These are phyloP conservation scores for Penicillium sclerotigenum DNA, from an alignment of 2,329 filamentous ascomycete genomes.

Conservation along the genomic window DNA sequence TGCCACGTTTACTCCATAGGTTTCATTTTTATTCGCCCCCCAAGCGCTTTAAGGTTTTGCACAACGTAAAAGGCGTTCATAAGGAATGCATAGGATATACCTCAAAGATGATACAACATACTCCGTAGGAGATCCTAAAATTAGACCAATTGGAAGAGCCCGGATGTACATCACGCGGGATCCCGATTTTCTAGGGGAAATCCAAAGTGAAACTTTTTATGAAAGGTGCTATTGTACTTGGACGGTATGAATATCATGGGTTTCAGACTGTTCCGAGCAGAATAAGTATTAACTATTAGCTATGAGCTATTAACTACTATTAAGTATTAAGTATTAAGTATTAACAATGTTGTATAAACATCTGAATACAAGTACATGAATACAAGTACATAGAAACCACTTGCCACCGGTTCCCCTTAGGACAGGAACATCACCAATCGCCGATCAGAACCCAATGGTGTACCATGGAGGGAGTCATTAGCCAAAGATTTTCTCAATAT, in stretches of 20 bases:
- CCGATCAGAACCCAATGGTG: slow-evolving; percentile 3
- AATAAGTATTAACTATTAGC: too few species aligned
- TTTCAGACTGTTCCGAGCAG: too few species aligned
- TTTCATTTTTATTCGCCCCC: neutral
- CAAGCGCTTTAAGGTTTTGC: neutral
- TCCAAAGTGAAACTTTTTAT: neutral
- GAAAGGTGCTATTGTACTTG: too few species aligned
- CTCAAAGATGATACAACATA: neutral
- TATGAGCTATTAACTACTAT: too few species aligned
- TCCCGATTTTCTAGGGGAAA: neutral
- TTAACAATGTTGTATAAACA: too few species aligned
- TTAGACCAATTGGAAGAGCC: neutral
- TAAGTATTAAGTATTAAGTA: too few species aligned
- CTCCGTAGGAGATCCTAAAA: too few species aligned
- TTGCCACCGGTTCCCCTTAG: neutral
- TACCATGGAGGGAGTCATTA: slow-evolving; percentile 8
- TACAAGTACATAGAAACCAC: too few species aligned
- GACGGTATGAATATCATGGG: too few species aligned
- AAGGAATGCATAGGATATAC: neutral
- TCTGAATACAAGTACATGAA: too few species aligned
- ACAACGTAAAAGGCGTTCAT: neutral
- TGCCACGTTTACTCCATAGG: too few species aligned
- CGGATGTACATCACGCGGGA: neutral
- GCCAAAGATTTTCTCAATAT: neutral
- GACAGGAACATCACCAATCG: slow-evolving; percentile 19